Base-by-base conservation (phyloP, 164 flowering plant species). In the Macadamia integrifolia region DNA sequence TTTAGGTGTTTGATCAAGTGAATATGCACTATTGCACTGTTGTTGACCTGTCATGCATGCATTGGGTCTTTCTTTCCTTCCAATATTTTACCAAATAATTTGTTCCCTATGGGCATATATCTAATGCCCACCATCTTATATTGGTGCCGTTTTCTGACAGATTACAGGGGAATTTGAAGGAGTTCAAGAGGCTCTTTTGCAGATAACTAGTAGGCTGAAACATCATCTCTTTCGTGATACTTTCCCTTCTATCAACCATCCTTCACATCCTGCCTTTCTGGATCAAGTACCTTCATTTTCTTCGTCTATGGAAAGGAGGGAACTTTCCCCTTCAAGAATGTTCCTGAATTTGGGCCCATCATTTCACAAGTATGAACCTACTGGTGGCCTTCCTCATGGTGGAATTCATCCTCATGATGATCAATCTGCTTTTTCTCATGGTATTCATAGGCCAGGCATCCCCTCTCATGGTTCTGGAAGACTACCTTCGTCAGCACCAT, bases 141-240 rank as follows among this genome's bases (percentile, higher is more conserved):
- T 6, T 62, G 3, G 62, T 29, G 17, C 44, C 59, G 17, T 46
- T 49, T 42, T 29, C 0, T 31, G 50, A 40, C 85, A 94, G 98
- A 76, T 92, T 60, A 82, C 74, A 71, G 98, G 98, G 69, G 96
- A 92, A 13, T 80, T 79, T 80, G 97, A 88, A 66, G 77, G 82
- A 64, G 95, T 92, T 68, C 92, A 87, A 75, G 97, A 92, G 66
- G 99, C 97, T 69, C 86, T 94, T 49, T 60, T 92, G 78, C 98
- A 89, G 74, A 88, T 94, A 82, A 90, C 97, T 6, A 49, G 81
- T 42, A 85, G 93, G 78, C 71, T 92, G 77, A 81, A 74, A 63
- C 75, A 85, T 58, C 88, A 88, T 79, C 84, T 79, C 71, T 89
- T 90, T 72, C 89, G 90, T 53, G 94, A 87, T 72, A 77, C 77